A percentile compares a stretch with the other conserved stretches of the same genome.
These are phyloP conservation scores for Hygrocybe coccinea DNA, from an alignment of 768 basidiomycete genomes.

Conservation along the genomic window DNA sequence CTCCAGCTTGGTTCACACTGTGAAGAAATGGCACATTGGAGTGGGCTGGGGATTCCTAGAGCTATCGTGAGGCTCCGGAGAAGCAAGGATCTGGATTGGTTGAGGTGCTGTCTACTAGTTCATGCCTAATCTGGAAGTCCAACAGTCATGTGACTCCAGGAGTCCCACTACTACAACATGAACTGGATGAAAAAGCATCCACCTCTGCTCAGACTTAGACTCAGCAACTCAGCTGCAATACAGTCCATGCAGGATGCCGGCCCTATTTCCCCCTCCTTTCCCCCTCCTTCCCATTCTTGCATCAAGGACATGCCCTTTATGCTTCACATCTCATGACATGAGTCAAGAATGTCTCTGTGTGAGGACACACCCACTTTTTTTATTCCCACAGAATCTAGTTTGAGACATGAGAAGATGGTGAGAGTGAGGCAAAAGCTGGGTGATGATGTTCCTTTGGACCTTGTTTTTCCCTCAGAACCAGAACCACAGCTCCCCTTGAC, in stretches of 20 bases:
- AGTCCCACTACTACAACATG: too few relatives aligned
- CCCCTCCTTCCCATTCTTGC: conserved; percentile 13
- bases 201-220: conserved; percentile 18
- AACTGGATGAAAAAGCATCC: conserved; percentile 3
- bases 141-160: too few relatives aligned
- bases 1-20: neutral
- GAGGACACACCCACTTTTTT: conserved; percentile 29
- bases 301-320: neutral
- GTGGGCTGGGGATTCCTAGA: too few relatives aligned
- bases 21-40: neutral
- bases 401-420: conserved; percentile 58
- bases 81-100: neutral
- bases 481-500: neutral
- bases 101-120: neutral
- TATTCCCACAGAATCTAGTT: conserved; percentile 37
- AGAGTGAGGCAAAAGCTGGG: conserved; percentile 58
- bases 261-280: conserved; percentile 11
- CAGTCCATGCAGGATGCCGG: conserved; percentile 32
- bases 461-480: conserved; percentile 48
- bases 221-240: conserved; percentile 19
- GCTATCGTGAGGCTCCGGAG: too few relatives aligned
- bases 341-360: conserved; percentile 24
- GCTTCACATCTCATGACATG: conserved; percentile 12
- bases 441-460: conserved; percentile 53
- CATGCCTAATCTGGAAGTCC: too few relatives aligned